Conservation (phyloP, 371 early-diverging fungal species). For the Basidiobolus meristosporus region DNA sequence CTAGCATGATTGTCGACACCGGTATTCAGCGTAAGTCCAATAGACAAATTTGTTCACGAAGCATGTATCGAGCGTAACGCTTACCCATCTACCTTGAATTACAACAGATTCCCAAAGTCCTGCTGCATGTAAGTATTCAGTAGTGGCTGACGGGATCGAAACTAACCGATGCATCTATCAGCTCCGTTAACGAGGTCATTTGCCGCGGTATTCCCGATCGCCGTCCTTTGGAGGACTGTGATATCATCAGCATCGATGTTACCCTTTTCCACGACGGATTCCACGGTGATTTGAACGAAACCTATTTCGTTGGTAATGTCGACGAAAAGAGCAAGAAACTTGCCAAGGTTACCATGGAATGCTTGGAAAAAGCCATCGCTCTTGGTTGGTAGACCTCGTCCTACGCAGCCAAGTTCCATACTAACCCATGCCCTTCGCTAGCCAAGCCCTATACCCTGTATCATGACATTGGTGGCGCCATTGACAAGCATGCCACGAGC, state of each 20-base stretch:
- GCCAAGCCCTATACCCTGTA: slow-evolving; percentile 83
- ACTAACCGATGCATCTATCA: no score
- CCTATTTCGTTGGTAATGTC: slow-evolving; percentile 69
- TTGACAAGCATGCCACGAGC: slow-evolving; percentile 62
- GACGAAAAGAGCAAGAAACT: slow-evolving; percentile 50
- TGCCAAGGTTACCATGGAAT: slow-evolving; percentile 52
- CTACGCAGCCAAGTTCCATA: neutral
- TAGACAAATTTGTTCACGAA: slow-evolving; percentile 68
- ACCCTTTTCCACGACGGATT: slow-evolving; percentile 73
- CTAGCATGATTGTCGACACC: no score
- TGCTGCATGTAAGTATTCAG: slow-evolving; percentile 73
- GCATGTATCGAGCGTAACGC: slow-evolving; percentile 65
- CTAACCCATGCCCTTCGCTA: slow-evolving; percentile 5
- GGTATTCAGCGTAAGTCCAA: neutral
- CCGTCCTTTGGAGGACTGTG: slow-evolving; percentile 71
- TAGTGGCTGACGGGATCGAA: no score
- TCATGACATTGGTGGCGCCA: slow-evolving; percentile 77
- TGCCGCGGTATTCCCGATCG: slow-evolving; percentile 85
- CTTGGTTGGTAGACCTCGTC: slow-evolving; percentile 27
- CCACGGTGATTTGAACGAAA: slow-evolving; percentile 83
- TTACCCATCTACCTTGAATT: slow-evolving; percentile 92
- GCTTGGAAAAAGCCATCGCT: slow-evolving; percentile 75
- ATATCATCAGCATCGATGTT: slow-evolving; percentile 84
- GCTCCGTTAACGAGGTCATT: slow-evolving; percentile 51
- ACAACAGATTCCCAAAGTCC: slow-evolving; percentile 79